Base-by-base conservation (phyloP, 2,329 filamentous ascomycete genomes). In the Drechmeria coniospora region DNA sequence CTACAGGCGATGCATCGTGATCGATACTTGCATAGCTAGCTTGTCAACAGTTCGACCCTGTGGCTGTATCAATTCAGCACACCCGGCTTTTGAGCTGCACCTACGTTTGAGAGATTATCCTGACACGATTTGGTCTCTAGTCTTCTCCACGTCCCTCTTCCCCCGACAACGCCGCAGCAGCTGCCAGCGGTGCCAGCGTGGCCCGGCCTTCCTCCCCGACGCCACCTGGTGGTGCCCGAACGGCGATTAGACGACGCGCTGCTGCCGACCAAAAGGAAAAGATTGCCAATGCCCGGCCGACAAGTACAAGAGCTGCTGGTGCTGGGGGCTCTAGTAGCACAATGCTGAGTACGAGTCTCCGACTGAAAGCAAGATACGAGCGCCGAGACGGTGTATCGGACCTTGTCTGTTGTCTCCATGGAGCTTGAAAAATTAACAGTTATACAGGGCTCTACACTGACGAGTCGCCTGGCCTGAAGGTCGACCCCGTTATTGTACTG, bases 251-350 rank as follows among this genome's bases (percentile, higher is more conserved):
- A 56, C 78, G 90, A 55, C 83, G 90, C 53, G 87, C 90, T 23
- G 90, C 90, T 17, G 87, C 87, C 46, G 90, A 95, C 56, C 81
- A 93, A 63, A 93, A 93, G 59, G 90, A 95, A 61, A 90, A 92
- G 61, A 74, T 87, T 45, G 86, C 87, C 49, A 98, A 92, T 78
- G 79, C 74, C 40, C 71, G 90, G 43, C 90, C 90, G 27, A 81
- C 77, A 54, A 92, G 81, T 63, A 98, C 90, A 41, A 74, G 90
- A 46, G 76, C 87, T 21, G 90, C 90, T 19, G 90, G 90, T 44
- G 90, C 90, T 12, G 90, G 90, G 42, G 90, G 90, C 40, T 94
- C 84, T 53, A 92, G 79, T 57, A 92, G 83, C 63, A 98, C 90
- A 29, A 98, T 98, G 90, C 68, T 98, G 64, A 87, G 86, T 83